Percentiles rank a stretch among this genome's conserved stretches.
Evolutionary conservation across 2,329 filamentous ascomycete genomes (phyloP).

Genomic region (Aspergillus ruber): DNA sequence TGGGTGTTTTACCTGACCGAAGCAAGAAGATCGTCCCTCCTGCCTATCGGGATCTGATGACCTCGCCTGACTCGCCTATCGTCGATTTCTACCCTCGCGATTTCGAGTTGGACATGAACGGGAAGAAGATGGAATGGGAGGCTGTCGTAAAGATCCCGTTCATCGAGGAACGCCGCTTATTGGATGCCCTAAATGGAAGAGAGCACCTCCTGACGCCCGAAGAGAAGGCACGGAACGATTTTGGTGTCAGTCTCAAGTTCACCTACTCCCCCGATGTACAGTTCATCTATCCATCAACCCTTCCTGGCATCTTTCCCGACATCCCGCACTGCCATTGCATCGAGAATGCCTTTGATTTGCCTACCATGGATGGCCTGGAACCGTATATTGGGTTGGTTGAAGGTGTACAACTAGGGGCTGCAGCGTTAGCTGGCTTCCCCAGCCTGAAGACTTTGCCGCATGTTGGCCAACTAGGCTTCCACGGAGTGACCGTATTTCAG

Average conservation of each 20-base stretch:
- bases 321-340: conserved; percentile 81
- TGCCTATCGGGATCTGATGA: conserved; percentile 90
- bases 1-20: conserved; percentile 95
- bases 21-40: conserved; percentile 92
- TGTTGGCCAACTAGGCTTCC: conserved; percentile 72
- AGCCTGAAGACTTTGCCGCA: conserved; percentile 81
- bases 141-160: conserved; percentile 98
- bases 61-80: conserved; percentile 79
- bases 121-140: conserved; percentile 99
- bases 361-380: conserved; percentile 82
- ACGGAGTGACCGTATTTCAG: conserved; percentile 91
- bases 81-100: conserved; percentile 97
- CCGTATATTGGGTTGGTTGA: conserved; percentile 77
- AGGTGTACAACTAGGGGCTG: conserved; percentile 72
- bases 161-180: conserved; percentile 82
- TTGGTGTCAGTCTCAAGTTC: conserved; percentile 89
- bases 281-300: conserved; percentile 79
- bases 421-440: conserved; percentile 89
- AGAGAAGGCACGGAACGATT: conserved; percentile 78
- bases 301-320: conserved; percentile 85
- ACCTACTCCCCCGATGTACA: conserved; percentile 71
- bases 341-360: conserved; percentile 93
- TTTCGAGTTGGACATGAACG: conserved; percentile 98
- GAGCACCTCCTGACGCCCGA: conserved; percentile 70
- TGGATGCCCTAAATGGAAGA: conserved; percentile 78